These are phyloP conservation scores for Elsinoe necatrix DNA, from an alignment of 2,329 filamentous ascomycete species.

Conservation along the genomic window DNA sequence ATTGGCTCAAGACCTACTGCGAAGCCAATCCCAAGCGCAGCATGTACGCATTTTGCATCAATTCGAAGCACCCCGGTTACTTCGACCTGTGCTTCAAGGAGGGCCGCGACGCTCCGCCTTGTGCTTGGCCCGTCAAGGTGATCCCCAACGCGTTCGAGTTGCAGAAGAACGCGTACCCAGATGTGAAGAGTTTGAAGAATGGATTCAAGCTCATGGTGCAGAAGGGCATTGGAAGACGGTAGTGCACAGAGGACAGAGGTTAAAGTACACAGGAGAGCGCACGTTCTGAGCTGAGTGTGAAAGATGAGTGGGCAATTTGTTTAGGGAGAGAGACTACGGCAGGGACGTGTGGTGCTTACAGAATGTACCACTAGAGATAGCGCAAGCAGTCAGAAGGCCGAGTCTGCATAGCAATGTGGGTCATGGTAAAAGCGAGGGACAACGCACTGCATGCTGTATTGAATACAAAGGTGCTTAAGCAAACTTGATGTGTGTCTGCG, in stretches of 20 bases:
- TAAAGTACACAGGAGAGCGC: not conserved
- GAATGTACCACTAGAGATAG: no score
- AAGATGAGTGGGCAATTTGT: no score
- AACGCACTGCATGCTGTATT: not conserved
- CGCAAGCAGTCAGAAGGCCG: not conserved
- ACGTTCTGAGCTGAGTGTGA: no score
- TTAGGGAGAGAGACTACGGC: no score
- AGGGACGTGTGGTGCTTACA: no score
- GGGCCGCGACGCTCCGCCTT: slow-evolving; percentile 62
- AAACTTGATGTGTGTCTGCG: no score
- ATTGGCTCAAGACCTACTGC: slow-evolving; percentile 93
- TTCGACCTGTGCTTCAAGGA: slow-evolving; percentile 97
- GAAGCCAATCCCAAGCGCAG: slow-evolving; percentile 91
- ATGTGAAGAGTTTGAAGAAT: slow-evolving; percentile 92
- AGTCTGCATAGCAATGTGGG: not conserved
- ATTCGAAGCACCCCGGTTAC: slow-evolving; percentile 84
- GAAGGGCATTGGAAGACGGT: slow-evolving; percentile 32
- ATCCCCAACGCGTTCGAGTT: slow-evolving; percentile 91
- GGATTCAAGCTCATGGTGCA: slow-evolving; percentile 84
- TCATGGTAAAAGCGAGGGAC: not conserved
- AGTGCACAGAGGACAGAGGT: not conserved
- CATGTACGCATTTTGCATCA: slow-evolving; percentile 92
- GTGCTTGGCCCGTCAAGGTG: slow-evolving; percentile 78
- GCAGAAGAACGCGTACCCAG: slow-evolving; percentile 78
- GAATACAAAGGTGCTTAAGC: no score